Percentiles rank a stretch among this genome's conserved stretches.
These are phyloP conservation scores for Podochytrium sp. DNA, from an alignment of 192 early-diverging fungal genomes.

Conservation along the genomic window DNA sequence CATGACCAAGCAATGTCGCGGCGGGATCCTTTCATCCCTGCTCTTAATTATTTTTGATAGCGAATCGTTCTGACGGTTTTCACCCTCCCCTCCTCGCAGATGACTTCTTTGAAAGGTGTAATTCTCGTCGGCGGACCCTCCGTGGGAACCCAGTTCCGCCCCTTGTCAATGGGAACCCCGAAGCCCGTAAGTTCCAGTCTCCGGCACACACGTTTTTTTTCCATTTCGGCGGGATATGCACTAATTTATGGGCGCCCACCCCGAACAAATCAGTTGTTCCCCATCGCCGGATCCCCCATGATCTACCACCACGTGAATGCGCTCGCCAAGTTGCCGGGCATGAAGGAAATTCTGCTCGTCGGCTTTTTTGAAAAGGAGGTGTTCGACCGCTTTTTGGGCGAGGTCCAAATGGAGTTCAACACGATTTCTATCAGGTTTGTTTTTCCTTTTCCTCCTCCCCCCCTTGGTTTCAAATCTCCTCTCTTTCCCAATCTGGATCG, in stretches of 20 bases:
- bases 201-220: not conserved
- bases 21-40: too few relatives aligned
- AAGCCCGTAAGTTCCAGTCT: constrained; percentile 73
- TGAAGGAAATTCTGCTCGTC: constrained; percentile 93
- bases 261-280: constrained; percentile 69
- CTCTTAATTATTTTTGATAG: too few relatives aligned
- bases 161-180: constrained; percentile 91
- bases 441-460: not conserved
- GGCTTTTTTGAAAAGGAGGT: constrained; percentile 97
- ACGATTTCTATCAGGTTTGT: constrained; percentile 79
- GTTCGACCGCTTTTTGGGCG: constrained; percentile 86
- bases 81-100: constrained; percentile 3
- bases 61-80: too few relatives aligned
- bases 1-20: too few relatives aligned
- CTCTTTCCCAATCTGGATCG: not conserved
- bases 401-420: constrained; percentile 86
- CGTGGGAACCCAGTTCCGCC: constrained; percentile 95
- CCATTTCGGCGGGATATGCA: too few relatives aligned
- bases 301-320: constrained; percentile 97
- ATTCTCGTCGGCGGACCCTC: constrained; percentile 98
- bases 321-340: constrained; percentile 81
- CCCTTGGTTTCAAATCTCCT: not conserved
- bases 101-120: constrained; percentile 73
- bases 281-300: constrained; percentile 93
- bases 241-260: too few relatives aligned